A percentile compares a stretch with the other conserved stretches of the same genome.
Conservation (phyloP, 176 grass and related monocot genomes). For the Alloteropsis semialata region DNA sequence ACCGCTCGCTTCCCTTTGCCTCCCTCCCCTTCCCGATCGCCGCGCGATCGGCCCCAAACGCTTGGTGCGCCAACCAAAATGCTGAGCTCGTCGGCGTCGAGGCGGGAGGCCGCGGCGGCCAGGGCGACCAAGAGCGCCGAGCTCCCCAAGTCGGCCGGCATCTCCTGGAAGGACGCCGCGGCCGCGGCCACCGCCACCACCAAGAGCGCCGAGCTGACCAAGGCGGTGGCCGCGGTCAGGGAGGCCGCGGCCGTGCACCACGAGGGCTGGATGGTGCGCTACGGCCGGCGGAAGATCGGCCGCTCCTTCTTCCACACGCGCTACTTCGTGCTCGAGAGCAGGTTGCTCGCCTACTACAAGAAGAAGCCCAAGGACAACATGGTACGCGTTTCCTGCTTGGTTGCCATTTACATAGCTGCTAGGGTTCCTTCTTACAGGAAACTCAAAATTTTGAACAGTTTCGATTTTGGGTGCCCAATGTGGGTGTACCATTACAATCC, state of each 20-base stretch:
- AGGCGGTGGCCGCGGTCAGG: slow-evolving; percentile 23
- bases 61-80: neutral
- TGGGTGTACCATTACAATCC: neutral
- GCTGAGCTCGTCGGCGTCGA: slow-evolving; percentile 28
- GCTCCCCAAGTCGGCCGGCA: neutral
- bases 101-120: slow-evolving; percentile 15
- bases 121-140: slow-evolving; percentile 11
- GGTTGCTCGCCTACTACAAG: slow-evolving; percentile 88
- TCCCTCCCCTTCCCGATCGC: neutral
- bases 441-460: neutral
- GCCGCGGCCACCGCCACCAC: slow-evolving; percentile 28
- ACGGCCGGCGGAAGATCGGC: slow-evolving; percentile 68
- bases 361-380: slow-evolving; percentile 85
- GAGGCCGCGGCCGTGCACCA: slow-evolving; percentile 37
- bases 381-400: slow-evolving; percentile 18
- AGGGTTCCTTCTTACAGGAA: neutral
- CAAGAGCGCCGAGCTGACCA: slow-evolving; percentile 20
- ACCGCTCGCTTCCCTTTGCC: neutral
- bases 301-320: slow-evolving; percentile 62
- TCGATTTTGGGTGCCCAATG: neutral
- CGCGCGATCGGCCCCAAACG: neutral
- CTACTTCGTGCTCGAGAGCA: slow-evolving; percentile 68
- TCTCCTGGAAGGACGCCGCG: slow-evolving; percentile 24
- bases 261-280: slow-evolving; percentile 75
- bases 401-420: neutral